Evolutionary conservation across 257 asterid species (phyloP), one percentile per base, ranked within the genome.

Genomic region (Petunia secreta): DNA sequence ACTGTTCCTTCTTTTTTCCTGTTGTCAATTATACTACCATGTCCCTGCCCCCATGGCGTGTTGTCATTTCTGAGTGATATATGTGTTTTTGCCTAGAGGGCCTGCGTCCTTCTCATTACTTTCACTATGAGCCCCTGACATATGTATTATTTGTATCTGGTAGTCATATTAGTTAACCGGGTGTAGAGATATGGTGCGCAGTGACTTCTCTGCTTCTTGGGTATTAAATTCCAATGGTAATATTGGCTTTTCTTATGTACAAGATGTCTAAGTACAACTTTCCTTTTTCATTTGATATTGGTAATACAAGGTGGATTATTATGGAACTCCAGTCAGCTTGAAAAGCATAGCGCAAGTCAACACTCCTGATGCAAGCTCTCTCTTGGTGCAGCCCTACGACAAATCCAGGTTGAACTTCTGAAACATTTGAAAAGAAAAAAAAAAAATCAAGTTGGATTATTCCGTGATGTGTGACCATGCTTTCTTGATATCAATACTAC

Each of bases 321-420:
- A 92, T 82, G 98, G 98, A 79, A 87, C 92, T 80, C 99, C 98
- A 8, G 97, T 93, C 81, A 80, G 85, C 87, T 82, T 96, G 88
- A 96, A 91, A 88, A 91, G 94, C 83, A 89, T 96, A 84, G 99
- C 98, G 63, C 99, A 96, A 87, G 85, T 96, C 71, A 92, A 91
- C 90, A 92, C 94, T 80, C 98, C 98, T 4, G 95, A 96, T 85
- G 85, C 98, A 41, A 89, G 92, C 86, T 96, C 97, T 77, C 89
- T 92, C 84, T 77, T 93, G 89, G 94, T 95, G 83, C 95, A 92
- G 87, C 99, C 99, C 50, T 95, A 92, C 82, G 99, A 95, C 85
- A 95, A 95, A 90, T 93, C 99, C 87, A 91, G 97, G 98, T 91
- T 71, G 60, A 48, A 71, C 77, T 71, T 71, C 60, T 71, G 44